Base-by-base conservation (phyloP, 2,329 filamentous ascomycete genomes). In the Pestalotiopsis sp. region DNA sequence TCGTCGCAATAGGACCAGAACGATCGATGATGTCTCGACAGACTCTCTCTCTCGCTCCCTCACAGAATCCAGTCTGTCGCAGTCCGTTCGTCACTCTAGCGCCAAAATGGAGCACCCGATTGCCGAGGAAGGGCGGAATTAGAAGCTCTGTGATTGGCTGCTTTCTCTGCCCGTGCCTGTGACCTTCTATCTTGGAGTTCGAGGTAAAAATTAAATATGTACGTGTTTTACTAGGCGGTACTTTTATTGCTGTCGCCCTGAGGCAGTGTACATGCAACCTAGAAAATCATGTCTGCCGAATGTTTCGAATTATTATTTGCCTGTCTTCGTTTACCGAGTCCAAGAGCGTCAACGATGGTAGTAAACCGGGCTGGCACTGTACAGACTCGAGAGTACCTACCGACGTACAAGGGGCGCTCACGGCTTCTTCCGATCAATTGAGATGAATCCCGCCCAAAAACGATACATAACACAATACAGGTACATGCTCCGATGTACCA, bases 61-160 rank as follows among this genome's bases (percentile, higher is more conserved):
- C 40, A 44, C 13, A 44, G 17, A 14, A 17, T 44, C 40, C 17
- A 17, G 40, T 44, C 40, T 52, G 44, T 52, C 3, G 44, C 44
- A 52, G 44, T 48, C 44, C 44, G 11, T 26, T 39, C 58, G 58
- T 61, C 58, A 35, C 58, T 61, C 30, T 61, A 61, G 58, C 58
- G 58, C 58, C 58, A 61, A 61, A 61, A n/a, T 61, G 58, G 58
- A 61, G 58, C 58, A 61, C 58, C 58, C 58, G 58, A 58, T 66
- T 66, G 64, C 64, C 64, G 64, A 66, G 64, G 64, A 66, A 35
- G 30, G 58, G 63, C 38, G 52, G 40, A 66, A 66, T 58, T 66
- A 59, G 64, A 22, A 66, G 64, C 64, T 40, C 55, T 40, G 52
- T 66, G 64, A 66, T 66, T 66, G 64, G 64, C 55, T 20, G 11